Base-by-base conservation (phyloP, 129 eudicot genomes). In the Mikania micrantha region DNA sequence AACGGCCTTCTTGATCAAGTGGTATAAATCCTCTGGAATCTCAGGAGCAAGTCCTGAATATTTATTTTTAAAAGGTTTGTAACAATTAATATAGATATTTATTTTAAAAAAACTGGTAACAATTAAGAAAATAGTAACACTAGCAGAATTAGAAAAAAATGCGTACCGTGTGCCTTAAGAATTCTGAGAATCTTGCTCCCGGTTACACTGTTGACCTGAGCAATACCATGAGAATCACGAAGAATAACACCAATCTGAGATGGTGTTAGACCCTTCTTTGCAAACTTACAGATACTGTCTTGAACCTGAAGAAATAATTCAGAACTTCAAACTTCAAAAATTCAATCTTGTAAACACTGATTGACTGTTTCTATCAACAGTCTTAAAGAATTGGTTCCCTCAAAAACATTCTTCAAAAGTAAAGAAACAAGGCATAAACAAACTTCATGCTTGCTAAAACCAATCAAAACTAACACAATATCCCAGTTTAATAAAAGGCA, bases 151-250 rank as follows among this genome's bases (percentile, higher is more conserved):
- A 2, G 12, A 4, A 11, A 27, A 59, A 1, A 25, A 4, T 6
- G 12, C 60, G 0, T 71, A 84, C 90, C 90, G 44, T 85, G 87
- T 19, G 80, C 90, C 80, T 85, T 82, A 45, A 85, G 80, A 27
- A 85, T 85, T 12, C 83, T 66, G 63, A 85, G 64, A 71, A 85
- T 85, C 71, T 85, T 85, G 82, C 77, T 85, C 15, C 90, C 87
- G 4, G 87, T 85, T 38, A 81, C 87, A 17, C 82, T 81, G 74
- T 75, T 85, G 71, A 85, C 90, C 73, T 85, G 90, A 60, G 90
- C 87, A 32, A 85, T 85, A 5, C 87, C 90, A 53, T 85, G 90
- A 52, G 90, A 85, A 73, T 85, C 90, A 81, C 87, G 87, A 64
- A 85, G 90, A 53, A 81, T 78, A 35, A 85, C 90, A 79, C 87